Percentiles rank a stretch among this genome's conserved stretches.
Conservation (phyloP, 2,329 filamentous ascomycete genomes). For the Ceratocystis colombiana region DNA sequence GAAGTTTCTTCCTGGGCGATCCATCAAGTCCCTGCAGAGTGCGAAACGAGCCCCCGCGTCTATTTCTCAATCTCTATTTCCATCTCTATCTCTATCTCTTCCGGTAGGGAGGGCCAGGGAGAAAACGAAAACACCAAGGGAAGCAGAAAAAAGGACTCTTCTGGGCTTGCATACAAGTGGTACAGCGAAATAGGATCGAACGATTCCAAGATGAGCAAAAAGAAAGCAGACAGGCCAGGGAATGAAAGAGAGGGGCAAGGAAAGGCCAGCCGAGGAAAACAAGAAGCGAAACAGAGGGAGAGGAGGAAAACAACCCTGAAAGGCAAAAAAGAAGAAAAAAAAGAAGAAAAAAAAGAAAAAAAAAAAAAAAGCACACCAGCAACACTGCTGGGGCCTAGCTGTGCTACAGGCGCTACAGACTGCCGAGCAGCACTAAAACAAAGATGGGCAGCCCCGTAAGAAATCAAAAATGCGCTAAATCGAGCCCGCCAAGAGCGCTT, state of each 20-base stretch:
- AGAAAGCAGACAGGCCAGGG: slow-evolving; percentile 2
- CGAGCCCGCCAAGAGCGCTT: neutral
- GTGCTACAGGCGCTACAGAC: neutral
- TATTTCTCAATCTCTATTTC: too few species aligned
- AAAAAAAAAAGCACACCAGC: neutral
- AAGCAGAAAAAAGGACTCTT: neutral
- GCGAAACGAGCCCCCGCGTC: too few species aligned
- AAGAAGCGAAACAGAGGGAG: neutral
- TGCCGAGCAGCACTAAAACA: neutral
- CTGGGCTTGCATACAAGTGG: slow-evolving; percentile 15
- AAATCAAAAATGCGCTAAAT: neutral
- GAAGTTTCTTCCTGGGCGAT: neutral
- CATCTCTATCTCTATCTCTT: too few species aligned
- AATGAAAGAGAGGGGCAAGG: neutral
- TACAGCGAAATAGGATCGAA: slow-evolving; percentile 16
- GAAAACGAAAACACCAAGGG: neutral
- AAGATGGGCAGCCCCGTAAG: neutral
- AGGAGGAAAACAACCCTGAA: neutral
- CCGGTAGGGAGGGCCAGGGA: neutral
- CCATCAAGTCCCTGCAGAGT: too few species aligned
- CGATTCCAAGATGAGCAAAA: slow-evolving; percentile 13
- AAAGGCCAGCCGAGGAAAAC: slow-evolving; percentile 2
- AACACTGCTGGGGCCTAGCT: neutral
- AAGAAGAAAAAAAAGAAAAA: too few species aligned
- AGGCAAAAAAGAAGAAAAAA: neutral